Conservation (phyloP, 805 yeast species). For the Schwanniomyces vanrijiae region DNA sequence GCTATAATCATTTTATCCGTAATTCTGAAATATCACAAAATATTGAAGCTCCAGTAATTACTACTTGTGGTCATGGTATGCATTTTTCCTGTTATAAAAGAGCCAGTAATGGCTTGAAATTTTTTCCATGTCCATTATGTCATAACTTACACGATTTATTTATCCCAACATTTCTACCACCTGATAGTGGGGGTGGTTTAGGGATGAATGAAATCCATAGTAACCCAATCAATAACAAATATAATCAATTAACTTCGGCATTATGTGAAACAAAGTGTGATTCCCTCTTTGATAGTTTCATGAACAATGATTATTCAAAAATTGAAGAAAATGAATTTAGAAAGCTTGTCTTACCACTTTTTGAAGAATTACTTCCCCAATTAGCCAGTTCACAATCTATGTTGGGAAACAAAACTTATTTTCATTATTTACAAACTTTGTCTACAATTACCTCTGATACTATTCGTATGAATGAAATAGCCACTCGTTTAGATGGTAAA, state of each 20-base stretch:
- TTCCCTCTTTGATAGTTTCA: constrained; percentile 20
- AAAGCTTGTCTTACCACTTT: constrained; percentile 10
- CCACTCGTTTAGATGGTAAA: constrained; percentile 50
- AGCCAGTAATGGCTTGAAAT: constrained; percentile 20
- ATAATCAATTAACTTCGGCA: constrained; percentile 23
- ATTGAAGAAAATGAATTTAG: constrained; percentile 3
- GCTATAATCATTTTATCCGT: constrained; percentile 20
- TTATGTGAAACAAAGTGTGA: constrained; percentile 27
- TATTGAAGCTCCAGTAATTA: constrained; percentile 27
- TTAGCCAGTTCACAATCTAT: constrained; percentile 1
- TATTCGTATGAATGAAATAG: constrained; percentile 57
- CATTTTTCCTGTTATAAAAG: constrained; percentile 45
- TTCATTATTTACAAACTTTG: constrained; percentile 16
- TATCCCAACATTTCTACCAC: constrained; percentile 41
- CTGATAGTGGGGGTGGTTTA: constrained; percentile 19
- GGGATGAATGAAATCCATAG: constrained; percentile 6
- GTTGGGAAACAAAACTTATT: constrained; percentile 7
- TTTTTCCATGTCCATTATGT: constrained; percentile 52
- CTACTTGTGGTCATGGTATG: constrained; percentile 55
- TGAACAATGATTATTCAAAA: constrained; percentile 23
- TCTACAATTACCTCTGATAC: constrained; percentile 44
- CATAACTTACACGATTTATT: constrained; percentile 44
- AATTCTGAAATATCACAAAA: constrained; percentile 8
- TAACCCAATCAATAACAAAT: constrained; percentile 13
- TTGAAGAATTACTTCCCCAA: constrained; percentile 14